Base-by-base conservation (phyloP, 306 rosid genomes). In the Pterocarpus macrocarpus region DNA sequence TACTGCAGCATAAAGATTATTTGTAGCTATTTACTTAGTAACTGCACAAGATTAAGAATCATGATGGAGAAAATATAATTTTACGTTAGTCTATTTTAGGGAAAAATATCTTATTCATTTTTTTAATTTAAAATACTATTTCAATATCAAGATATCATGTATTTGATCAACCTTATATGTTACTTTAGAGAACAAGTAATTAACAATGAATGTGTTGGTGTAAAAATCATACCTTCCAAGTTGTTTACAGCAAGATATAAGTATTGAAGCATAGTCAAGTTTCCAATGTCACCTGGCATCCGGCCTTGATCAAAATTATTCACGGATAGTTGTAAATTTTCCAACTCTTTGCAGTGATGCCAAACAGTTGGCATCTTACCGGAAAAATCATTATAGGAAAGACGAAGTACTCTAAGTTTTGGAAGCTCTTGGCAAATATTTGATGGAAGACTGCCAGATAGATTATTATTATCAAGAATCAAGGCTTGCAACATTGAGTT, bases 341-440 rank as follows among this genome's bases (percentile, higher is more conserved):
- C 44, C 17, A 76, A 43, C 69, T 68, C 64, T 49, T 49, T 52
- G 65, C 81, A 82, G 15, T 58, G 65, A 57, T 30, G 15, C 85
- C 85, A 81, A 68, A 17, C 15, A 14, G 35, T 22, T 28, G 78
- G 72, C 14, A 71, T 47, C 15, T 57, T 4, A 33, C 85, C 81
- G 41, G 41, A 43, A 15, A 82, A 2, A 28, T 5, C 28, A 69
- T 82, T 82, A 1, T 0, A 0, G 15, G 0, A 0, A 49, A 80
- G 50, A 36, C 14, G 0, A 1, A 80, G 50, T 0, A 0, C 4
- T 80, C 2, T 33, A 5, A 80, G 67, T 0, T 80, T 73, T 44
- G 80, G 70, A 43, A 82, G 78, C 16, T 71, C 50, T 32, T 38
- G 58, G 30, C 81, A 82, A 32, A 82, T 10, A 28, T 69, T 41